Conservation (phyloP, 768 basidiomycete species). For the Podaxis sp. region DNA sequence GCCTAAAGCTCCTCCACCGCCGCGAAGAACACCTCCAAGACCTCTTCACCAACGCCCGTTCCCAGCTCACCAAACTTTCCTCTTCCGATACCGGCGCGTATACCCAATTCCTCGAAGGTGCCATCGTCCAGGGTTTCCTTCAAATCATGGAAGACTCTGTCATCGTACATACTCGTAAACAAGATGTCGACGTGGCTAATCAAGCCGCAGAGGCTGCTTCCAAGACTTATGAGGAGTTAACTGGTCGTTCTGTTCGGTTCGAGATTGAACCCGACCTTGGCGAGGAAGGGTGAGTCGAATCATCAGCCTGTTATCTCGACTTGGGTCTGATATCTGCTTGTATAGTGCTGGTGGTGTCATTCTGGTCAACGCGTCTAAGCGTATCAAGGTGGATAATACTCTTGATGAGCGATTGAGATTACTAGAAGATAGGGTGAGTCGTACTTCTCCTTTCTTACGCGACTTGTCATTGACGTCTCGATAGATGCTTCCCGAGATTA, state of each 20-base stretch:
- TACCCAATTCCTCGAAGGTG: slow-evolving; percentile 76
- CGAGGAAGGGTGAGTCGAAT: slow-evolving; percentile 60
- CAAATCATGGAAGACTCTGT: slow-evolving; percentile 76
- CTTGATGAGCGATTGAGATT: slow-evolving; percentile 88
- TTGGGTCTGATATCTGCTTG: background rate
- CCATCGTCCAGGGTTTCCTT: slow-evolving; percentile 84
- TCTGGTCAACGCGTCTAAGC: slow-evolving; percentile 65
- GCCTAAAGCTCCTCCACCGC: slow-evolving; percentile 84
- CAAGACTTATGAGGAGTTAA: slow-evolving; percentile 71
- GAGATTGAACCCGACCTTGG: slow-evolving; percentile 61
- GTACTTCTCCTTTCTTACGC: background rate
- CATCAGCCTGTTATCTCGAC: background rate
- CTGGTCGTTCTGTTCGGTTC: slow-evolving; percentile 62
- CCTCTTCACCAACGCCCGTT: slow-evolving; percentile 69
- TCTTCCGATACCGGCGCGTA: slow-evolving; percentile 62
- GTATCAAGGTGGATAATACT: slow-evolving; percentile 93
- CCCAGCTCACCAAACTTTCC: slow-evolving; percentile 49
- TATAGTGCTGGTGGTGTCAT: slow-evolving; percentile 83
- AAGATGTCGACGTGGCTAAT: slow-evolving; percentile 61
- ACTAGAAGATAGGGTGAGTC: slow-evolving; percentile 82
- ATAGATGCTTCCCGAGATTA: slow-evolving; percentile 95
- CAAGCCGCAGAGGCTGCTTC: slow-evolving; percentile 67
- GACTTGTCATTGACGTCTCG: background rate
- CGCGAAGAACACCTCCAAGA: slow-evolving; percentile 92
- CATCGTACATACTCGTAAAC: slow-evolving; percentile 63